These are phyloP conservation scores for Zasmidium angulare DNA, from an alignment of 2,329 filamentous ascomycete genomes.

Conservation along the genomic window DNA sequence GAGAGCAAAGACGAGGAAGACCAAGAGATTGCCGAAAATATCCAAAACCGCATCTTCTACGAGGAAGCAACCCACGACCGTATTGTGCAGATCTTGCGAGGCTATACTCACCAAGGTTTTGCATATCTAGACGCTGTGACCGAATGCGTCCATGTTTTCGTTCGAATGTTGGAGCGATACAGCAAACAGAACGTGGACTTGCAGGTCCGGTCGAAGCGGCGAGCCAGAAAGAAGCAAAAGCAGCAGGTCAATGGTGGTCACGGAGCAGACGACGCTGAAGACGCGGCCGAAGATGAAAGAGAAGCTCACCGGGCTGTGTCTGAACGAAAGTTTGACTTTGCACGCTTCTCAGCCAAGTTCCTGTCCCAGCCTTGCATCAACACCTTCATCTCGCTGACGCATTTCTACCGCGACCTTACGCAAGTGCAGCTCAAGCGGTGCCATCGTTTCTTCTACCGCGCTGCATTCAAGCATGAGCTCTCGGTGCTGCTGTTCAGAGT, in stretches of 20 bases:
- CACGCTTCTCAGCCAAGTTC: slow-evolving; percentile 76
- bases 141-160: slow-evolving; percentile 85
- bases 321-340: slow-evolving; percentile 94
- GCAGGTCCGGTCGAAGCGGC: slow-evolving; percentile 80
- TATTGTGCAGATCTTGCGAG: slow-evolving; percentile 73
- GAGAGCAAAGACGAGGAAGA: slow-evolving; percentile 85
- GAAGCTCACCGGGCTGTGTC: slow-evolving; percentile 69
- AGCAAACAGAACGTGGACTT: slow-evolving; percentile 93
- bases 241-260: slow-evolving; percentile 37
- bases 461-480: slow-evolving; percentile 93
- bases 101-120: slow-evolving; percentile 92
- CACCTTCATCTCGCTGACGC: slow-evolving; percentile 79
- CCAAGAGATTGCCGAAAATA: slow-evolving; percentile 96
- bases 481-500: slow-evolving; percentile 84
- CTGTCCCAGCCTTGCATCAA: slow-evolving; percentile 81
- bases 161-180: slow-evolving; percentile 88
- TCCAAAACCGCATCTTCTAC: slow-evolving; percentile 95
- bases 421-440: slow-evolving; percentile 81
- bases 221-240: slow-evolving; percentile 69
- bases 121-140: slow-evolving; percentile 91
- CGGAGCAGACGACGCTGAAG: slow-evolving; percentile 55
- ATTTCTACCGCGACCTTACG: slow-evolving; percentile 77
- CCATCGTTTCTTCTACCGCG: slow-evolving; percentile 89
- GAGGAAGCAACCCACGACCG: slow-evolving; percentile 92
- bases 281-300: slow-evolving; percentile 66